Percentiles rank a stretch among this genome's conserved stretches.
Evolutionary conservation across 163 green algal genomes (phyloP).

Genomic region (Chlorella variabilis): DNA sequence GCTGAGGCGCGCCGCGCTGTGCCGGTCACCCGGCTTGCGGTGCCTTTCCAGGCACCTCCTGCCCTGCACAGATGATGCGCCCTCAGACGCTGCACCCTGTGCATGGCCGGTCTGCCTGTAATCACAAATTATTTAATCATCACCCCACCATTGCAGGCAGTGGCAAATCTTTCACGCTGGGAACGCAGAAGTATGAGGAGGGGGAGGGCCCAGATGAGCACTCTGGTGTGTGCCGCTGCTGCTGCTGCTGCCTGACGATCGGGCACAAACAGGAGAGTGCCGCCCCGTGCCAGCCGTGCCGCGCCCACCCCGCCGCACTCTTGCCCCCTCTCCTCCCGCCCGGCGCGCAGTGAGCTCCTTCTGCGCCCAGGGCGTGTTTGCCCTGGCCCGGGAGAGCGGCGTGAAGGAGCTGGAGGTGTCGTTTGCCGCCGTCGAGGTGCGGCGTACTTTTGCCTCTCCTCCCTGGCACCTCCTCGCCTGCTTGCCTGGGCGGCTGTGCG

Average conservation of each 20-base stretch:
- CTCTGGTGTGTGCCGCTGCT: neutral
- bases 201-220: neutral
- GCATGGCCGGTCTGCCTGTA: neutral
- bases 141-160: no score
- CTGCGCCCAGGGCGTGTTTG: slow-evolving; percentile 32
- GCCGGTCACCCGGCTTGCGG: no score
- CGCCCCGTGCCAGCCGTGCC: neutral
- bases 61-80: neutral
- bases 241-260: neutral
- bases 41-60: no score
- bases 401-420: slow-evolving; percentile 19
- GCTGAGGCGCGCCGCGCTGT: no score
- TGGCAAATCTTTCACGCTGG: slow-evolving; percentile 41
- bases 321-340: neutral
- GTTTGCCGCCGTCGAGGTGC: slow-evolving; percentile 35
- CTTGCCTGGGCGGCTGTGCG: no score
- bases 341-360: slow-evolving; percentile 12
- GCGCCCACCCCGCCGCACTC: no score
- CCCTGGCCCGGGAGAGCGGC: slow-evolving; percentile 18
- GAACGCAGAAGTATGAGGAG: slow-evolving; percentile 22
- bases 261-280: no score
- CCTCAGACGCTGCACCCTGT: no score
- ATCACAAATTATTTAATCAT: neutral
- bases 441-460: neutral
- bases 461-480: no score